Base-by-base conservation (phyloP, 176 grass and related monocot genomes). In the Urochloa ruziziensis region DNA sequence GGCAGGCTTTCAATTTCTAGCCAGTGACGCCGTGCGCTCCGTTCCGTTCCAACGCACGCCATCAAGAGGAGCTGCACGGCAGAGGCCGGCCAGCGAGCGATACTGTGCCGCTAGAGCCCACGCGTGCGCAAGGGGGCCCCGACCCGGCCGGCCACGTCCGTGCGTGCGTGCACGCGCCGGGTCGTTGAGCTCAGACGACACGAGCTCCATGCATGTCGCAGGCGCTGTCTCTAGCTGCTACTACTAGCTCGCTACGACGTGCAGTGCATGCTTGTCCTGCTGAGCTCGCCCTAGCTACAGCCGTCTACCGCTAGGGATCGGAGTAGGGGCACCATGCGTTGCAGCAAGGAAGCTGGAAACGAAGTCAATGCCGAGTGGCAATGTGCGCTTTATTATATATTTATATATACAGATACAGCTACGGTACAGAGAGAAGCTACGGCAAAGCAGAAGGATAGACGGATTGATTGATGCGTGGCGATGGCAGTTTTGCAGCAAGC, bases 151-250 rank as follows among this genome's bases (percentile, higher is more conserved):
- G 24, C 23, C 66, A 39, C 24, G 2, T n/a, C 25, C 57, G 51
- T 29, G n/a, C 3, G 11, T 82, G 73, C 14, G 6, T 66, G 84
- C 88, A 83, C 57, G 79, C 73, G 62, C 88, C 82, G 70, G 82
- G 23, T 70, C 36, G 65, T 34, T 30, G 21, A 76, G 70, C 54
- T 71, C 78, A 52, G 72, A 67, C n/a, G 44, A 47, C 11, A 47
- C 13, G 33, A 21, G 21, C 53, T 58, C 6, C 32, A 11, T 68
- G 64, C 79, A 80, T 82, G 79, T 82, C 78, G 37, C 46, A 82
- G 70, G 68, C 25, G 33, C 67, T 71, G 83, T 62, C 83, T 39
- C 73, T 68, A 47, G 56, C 86, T 15, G 21, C 16, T 37, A 27
- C 34, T 19, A 51, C 34, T 21, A 25, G 24, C 4, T 51, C 21